Evolutionary conservation across 176 grass and related monocot species (phyloP), one percentile per base, ranked within the genome.

Genomic region (Thalia dealbata): DNA sequence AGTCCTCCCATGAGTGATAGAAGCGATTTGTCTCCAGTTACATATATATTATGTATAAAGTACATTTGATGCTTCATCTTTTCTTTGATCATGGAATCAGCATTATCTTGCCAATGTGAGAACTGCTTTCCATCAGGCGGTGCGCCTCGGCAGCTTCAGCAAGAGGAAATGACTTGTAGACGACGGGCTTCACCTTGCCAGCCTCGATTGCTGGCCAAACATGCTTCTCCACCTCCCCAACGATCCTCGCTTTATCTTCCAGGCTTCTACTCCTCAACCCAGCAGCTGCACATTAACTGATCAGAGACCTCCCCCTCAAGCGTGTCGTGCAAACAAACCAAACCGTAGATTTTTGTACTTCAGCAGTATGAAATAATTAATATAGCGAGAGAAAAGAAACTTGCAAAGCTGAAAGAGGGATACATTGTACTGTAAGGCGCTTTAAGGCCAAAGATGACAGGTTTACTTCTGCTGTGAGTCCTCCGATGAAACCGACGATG

Each of bases 71-170:
- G n/a, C 1, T 55, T 8, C 11, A 48, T 7, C 11, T 1, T 48
- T 2, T 2, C 42, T 12, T 0, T 42, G 65, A 43, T 89, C 81
- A 96, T 61, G 86, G 92, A 75, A 92, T 71, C 68, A 92, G 61
- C 29, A 92, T 68, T 90, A 96, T 96, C 66, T 96, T 96, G 58
- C 92, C 92, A 14, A 90, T 76, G 63, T 96, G 92, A 55, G 78
- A 42, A 72, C 92, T 92, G 51, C 52, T 70, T 77, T 96, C 92
- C 75, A 92, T 92, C 30, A 92, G 24, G 60, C 83, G 86, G 71
- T 96, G 92, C 76, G 92, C 92, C 64, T 92, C 84, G 0, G 73
- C 84, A 14, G 84, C 92, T 81, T 96, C 82, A 45, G 75, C 82
- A 70, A 96, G 82, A 7, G 82, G 82, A 60, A 90, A 87, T 0